Percentiles rank a stretch among this genome's conserved stretches.
Conservation (phyloP, 495 filamentous ascomycete species). For the Halenospora varia region DNA sequence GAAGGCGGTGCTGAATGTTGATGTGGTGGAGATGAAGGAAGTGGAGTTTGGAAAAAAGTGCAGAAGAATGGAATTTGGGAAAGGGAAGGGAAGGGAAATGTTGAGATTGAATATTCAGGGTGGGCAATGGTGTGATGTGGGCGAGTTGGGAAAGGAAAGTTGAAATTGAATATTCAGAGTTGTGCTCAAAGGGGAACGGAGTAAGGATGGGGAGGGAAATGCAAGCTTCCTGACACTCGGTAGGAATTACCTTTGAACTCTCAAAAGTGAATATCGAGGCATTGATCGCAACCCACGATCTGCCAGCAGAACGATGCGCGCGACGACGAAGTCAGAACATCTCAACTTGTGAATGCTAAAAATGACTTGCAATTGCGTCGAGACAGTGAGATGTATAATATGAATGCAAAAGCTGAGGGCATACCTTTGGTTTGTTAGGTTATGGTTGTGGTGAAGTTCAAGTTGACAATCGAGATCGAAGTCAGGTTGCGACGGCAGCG, state of each 20-base stretch:
- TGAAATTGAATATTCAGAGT: not conserved
- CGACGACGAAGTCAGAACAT: not conserved
- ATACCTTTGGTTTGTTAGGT: not conserved
- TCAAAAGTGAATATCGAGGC: not conserved
- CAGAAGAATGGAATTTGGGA: slow-evolving; percentile 26
- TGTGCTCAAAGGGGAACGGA: not conserved
- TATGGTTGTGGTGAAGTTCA: not conserved
- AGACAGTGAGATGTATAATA: not conserved
- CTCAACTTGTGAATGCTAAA: not conserved
- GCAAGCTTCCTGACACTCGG: too few relatives aligned
- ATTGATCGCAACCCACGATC: not conserved
- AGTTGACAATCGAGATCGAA: not conserved
- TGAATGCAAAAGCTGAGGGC: not conserved
- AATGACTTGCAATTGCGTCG: not conserved
- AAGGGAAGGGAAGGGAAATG: slow-evolving; percentile 14
- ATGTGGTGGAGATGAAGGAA: slow-evolving; percentile 25
- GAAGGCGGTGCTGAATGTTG: not conserved
- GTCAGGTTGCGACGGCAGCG: too few relatives aligned
- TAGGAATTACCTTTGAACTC: not conserved
- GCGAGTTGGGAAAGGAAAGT: not conserved
- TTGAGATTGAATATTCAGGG: not conserved
- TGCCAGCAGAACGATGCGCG: not conserved
- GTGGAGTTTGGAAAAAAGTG: slow-evolving; percentile 17
- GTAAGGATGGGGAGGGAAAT: not conserved
- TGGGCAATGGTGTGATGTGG: not conserved